Evolutionary conservation across 2,329 filamentous ascomycete species (phyloP).

Genomic region (Stagonosporopsis tanaceti): DNA sequence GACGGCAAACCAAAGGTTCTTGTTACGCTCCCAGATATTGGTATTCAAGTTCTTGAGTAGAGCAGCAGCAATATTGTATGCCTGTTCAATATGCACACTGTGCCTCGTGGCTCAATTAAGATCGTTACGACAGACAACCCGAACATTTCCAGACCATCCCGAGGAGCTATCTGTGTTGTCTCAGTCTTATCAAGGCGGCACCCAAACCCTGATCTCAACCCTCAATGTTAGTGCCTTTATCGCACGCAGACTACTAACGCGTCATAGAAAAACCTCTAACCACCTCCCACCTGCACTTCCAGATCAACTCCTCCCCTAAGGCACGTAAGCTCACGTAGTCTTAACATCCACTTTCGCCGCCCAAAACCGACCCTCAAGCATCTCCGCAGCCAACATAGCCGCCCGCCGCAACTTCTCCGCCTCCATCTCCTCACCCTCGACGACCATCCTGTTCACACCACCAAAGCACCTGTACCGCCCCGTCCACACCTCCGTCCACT

Average conservation of each 20-base stretch:
- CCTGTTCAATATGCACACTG: not conserved
- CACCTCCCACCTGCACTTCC: not conserved
- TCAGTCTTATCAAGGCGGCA: not conserved
- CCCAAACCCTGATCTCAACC: not conserved
- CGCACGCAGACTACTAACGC: not conserved
- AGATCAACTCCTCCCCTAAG: not conserved
- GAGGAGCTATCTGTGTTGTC: not conserved
- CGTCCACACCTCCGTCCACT: slow-evolving; percentile 29
- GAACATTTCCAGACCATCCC: not conserved
- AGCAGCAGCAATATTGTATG: not conserved
- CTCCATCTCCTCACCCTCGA: slow-evolving; percentile 22
- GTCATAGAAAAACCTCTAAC: not conserved
- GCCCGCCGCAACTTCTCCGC: slow-evolving; percentile 11
- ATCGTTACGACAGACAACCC: not conserved
- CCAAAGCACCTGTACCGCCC: slow-evolving; percentile 27
- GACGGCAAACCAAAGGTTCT: slow-evolving; percentile 2
- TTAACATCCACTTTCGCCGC: not conserved
- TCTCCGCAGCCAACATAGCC: slow-evolving; percentile 3
- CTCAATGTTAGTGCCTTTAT: not conserved
- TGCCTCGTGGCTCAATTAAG: too few species aligned
- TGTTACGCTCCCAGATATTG: slow-evolving; percentile 13
- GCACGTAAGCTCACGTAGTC: not conserved
- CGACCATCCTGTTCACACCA: slow-evolving; percentile 24
- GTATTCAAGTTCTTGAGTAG: slow-evolving; percentile 6
- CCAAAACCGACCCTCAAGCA: slow-evolving; percentile 24